A percentile compares a stretch with the other conserved stretches of the same genome.
Evolutionary conservation across 2,329 filamentous ascomycete species (phyloP).

Genomic region (Lomentospora prolificans): DNA sequence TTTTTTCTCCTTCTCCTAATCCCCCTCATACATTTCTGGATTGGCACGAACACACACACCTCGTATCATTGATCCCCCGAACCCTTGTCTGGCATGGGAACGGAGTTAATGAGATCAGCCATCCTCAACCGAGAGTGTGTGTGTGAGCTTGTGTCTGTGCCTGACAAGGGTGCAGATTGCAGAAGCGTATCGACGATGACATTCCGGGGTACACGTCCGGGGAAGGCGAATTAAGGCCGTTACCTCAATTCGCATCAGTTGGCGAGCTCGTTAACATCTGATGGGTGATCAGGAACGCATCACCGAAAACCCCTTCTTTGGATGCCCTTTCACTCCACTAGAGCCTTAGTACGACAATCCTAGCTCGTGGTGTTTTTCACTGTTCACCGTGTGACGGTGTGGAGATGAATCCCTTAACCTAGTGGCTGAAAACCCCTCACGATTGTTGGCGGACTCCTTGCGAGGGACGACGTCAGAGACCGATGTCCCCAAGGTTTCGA

Average conservation of each 20-base stretch:
- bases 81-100: background rate
- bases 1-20: no score
- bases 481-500: background rate
- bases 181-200: background rate
- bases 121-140: background rate
- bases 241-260: background rate
- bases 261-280: background rate
- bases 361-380: no score
- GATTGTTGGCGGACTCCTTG: background rate
- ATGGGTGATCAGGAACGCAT: no score
- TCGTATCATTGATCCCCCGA: background rate
- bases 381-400: no score
- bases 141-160: background rate
- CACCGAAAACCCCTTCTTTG: no score
- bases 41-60: background rate
- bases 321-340: no score
- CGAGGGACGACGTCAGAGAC: no score
- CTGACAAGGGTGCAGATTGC: slow-evolving; percentile 1
- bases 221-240: no score
- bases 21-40: background rate
- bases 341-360: no score
- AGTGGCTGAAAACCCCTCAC: no score
- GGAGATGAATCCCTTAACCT: no score
- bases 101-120: background rate
- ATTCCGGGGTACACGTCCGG: background rate